Evolutionary conservation across 164 flowering plant genomes (phyloP), one percentile per base, ranked within the genome.

Genomic region (Pachysandra terminalis): DNA sequence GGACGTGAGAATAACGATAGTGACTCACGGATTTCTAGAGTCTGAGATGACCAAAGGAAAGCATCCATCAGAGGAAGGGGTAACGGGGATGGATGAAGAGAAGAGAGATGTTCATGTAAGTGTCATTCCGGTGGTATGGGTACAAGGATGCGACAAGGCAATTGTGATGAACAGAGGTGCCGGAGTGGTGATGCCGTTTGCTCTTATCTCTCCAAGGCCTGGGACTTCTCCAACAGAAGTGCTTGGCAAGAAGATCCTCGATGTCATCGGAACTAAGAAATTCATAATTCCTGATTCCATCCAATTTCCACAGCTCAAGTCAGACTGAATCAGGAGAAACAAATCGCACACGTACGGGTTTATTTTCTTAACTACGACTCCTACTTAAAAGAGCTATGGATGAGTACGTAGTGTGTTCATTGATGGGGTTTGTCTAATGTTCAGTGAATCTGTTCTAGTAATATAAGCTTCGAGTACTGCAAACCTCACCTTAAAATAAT

Each of bases 1-100:
- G 0, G 78, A 80, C 2, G 49, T 87, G 17, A 56, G 68, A 3
- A 75, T 88, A 24, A 81, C 88, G 12, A 71, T 86, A 13, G 92
- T 77, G n/a, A 80, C 83, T 0, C 92, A 89, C 0, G 94, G 96
- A 15, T 75, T 74, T 45, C 73, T 80, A 0, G 85, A 85, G 68
- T 81, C 94, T 0, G 89, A 86, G 70, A 58, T 87, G 60, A 82
- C 85, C 16, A 68, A 74, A 64, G 91, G 85, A 26, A 81, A 82
- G 52, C 72, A 67, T 75, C 49, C 81, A 9, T 15, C 59, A n/a
- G 62, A 61, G 53, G 75, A 71, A 17, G 89, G 89, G 2, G 48
- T 56, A 48, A 59, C 85, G 59, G 74, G 49, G 19, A 74, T 83
- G 10, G 81, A 82, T 53, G 70, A 76, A 68, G 79, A 80, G 63